Percentiles rank a stretch among this genome's conserved stretches.
These are phyloP conservation scores for Cyclotella cryptica DNA, from an alignment of 108 stramenopile species.

Conservation along the genomic window DNA sequence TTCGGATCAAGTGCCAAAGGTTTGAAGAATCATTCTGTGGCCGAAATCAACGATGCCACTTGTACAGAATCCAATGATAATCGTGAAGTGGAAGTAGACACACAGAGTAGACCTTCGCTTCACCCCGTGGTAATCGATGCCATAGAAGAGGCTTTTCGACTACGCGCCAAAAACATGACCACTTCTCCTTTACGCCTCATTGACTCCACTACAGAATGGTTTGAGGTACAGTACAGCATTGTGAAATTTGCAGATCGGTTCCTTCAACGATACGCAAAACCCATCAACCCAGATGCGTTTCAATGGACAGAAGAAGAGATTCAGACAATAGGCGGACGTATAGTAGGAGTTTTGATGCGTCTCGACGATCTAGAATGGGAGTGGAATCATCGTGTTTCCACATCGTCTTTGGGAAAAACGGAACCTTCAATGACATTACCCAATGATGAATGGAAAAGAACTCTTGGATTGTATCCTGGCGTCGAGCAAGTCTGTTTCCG, in stretches of 20 bases:
- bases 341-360: conserved; percentile 82
- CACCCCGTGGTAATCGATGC: conserved; percentile 87
- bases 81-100: neutral
- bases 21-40: neutral
- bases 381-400: conserved; percentile 55
- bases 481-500: conserved; percentile 27
- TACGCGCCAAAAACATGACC: conserved; percentile 54
- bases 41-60: neutral
- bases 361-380: conserved; percentile 70
- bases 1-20: conserved; percentile 4
- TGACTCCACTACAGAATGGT: conserved; percentile 49
- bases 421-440: conserved; percentile 32
- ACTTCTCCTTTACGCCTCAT: conserved; percentile 43
- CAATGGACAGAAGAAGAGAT: conserved; percentile 62
- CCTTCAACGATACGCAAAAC: conserved; percentile 59
- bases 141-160: conserved; percentile 71
- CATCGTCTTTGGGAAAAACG: conserved; percentile 25
- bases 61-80: neutral
- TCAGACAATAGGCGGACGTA: conserved; percentile 83
- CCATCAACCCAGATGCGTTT: conserved; percentile 18
- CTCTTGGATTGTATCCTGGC: conserved; percentile 67
- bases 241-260: conserved; percentile 65
- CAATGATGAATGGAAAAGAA: conserved; percentile 69
- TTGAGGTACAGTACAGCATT: conserved; percentile 45
- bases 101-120: conserved; percentile 62